Percentiles rank a stretch among this genome's conserved stretches.
Evolutionary conservation across 2,329 filamentous ascomycete genomes (phyloP).

Genomic region (Zymoseptoria brevis): DNA sequence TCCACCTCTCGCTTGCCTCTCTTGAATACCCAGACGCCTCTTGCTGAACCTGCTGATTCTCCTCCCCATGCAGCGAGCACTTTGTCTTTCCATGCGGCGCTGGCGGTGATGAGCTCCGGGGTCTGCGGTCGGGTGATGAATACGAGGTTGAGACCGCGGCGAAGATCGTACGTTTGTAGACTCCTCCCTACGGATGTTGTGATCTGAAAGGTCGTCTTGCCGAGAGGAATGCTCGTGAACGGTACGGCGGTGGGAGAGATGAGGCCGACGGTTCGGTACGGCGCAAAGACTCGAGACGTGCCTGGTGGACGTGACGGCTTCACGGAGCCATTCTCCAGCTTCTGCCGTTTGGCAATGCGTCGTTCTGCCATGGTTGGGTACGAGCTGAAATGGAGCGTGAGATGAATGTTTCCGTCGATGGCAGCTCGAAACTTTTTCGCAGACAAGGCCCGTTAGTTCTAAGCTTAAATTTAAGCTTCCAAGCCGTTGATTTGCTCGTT

Average conservation of each 20-base stretch:
- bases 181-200: slow-evolving; percentile 87
- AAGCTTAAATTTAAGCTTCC: neutral
- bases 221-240: slow-evolving; percentile 79
- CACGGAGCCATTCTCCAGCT: slow-evolving; percentile 36
- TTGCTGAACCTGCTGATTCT: slow-evolving; percentile 40
- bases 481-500: too few relatives aligned
- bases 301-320: slow-evolving; percentile 19
- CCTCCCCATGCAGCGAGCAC: slow-evolving; percentile 87
- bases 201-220: slow-evolving; percentile 93
- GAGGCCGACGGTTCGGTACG: slow-evolving; percentile 88
- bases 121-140: slow-evolving; percentile 91
- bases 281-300: slow-evolving; percentile 77
- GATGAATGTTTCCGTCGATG: neutral
- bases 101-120: slow-evolving; percentile 76
- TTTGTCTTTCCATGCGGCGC: slow-evolving; percentile 75
- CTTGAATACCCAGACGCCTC: slow-evolving; percentile 86
- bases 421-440: neutral
- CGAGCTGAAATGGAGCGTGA: neutral
- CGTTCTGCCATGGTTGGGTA: slow-evolving; percentile 8
- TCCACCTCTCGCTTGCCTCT: slow-evolving; percentile 77
- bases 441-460: neutral
- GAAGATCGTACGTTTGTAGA: slow-evolving; percentile 92
- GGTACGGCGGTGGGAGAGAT: slow-evolving; percentile 86
- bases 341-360: slow-evolving; percentile 60
- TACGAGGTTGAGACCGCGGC: slow-evolving; percentile 79